Base-by-base conservation (phyloP, 345 rosid genomes). In the Linum tenue region DNA sequence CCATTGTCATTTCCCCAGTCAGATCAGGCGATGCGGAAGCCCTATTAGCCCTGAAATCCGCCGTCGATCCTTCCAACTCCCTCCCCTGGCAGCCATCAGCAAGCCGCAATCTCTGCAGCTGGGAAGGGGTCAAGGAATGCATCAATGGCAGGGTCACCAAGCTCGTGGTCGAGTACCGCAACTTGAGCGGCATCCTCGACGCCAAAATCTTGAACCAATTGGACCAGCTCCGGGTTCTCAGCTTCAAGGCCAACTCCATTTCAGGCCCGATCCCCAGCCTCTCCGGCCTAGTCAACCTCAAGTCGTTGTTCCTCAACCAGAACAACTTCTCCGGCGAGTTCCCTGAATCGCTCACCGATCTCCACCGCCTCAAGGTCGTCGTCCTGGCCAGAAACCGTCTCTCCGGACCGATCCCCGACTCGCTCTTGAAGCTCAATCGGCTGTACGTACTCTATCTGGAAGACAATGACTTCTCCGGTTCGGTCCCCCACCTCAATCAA, bases 191-290 rank as follows among this genome's bases (percentile, higher is more conserved):
- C 3, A 66, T 78, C 63, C 76, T 90, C 4, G 82, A 86, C 40
- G 74, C 60, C 35, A 73, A 70, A 67, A 73, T 56, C 69, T 40
- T 94, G 62, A 86, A 85, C 63, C 88, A 73, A 41, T 68, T 94
- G 56, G 95, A 90, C 66, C 97, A 90, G 64, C 86, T 94, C 11
- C 83, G 99, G 3, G 99, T 94, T 9, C 66, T 94, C 62, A 94
- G 99, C 66, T 84, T 94, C 79, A 94, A 94, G 67, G 80, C 86
- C 1, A 94, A 94, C 76, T 84, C 89, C 5, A 69, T 94, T 72
- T 80, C 95, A 3, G 99, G 99, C 22, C 73, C 75, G 67, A 76
- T 88, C 66, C 97, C 97, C 5, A 66, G 72, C 57, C 76, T 94
- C 55, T 85, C 88, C 2, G 84, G 83, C 51, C 80, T 94, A 3